These are phyloP conservation scores for Pseudoscleropodium purum DNA, from an alignment of 225 moss, liverwort and hornwort species.

Conservation along the genomic window DNA sequence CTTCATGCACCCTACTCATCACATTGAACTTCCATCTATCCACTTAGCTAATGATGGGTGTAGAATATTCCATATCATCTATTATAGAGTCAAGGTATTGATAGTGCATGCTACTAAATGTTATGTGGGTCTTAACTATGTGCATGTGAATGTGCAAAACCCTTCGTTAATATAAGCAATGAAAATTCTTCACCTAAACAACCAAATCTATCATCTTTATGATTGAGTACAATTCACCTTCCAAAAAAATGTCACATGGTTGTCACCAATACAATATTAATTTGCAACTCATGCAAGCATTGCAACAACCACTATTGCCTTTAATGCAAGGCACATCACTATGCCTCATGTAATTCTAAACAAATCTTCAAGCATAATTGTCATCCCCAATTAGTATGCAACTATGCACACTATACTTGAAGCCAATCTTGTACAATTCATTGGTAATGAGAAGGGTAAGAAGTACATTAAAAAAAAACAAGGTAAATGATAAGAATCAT, in stretches of 20 bases:
- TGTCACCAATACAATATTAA: not conserved
- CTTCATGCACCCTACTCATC: too few species aligned
- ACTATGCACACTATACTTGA: too few species aligned
- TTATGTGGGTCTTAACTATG: not conserved
- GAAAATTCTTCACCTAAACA: not conserved
- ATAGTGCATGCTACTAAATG: too few species aligned
- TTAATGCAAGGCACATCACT: not conserved
- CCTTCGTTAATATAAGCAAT: accelerated
- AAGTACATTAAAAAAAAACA: accelerated
- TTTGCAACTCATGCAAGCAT: not conserved
- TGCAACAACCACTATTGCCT: not conserved
- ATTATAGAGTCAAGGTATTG: too few species aligned
- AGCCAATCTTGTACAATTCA: not conserved
- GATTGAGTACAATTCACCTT: not conserved
- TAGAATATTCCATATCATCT: too few species aligned
- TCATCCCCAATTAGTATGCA: accelerated
- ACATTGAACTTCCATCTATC: too few species aligned
- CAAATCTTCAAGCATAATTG: not conserved
- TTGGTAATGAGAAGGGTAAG: not conserved
- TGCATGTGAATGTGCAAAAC: not conserved
- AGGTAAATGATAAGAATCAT: not conserved
- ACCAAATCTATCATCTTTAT: not conserved
- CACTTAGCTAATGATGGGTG: too few species aligned
- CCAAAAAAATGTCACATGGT: not conserved
- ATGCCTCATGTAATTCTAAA: not conserved